These are phyloP conservation scores for Gynostemma pentaphyllum DNA, from an alignment of 306 rosid genomes.

Conservation along the genomic window DNA sequence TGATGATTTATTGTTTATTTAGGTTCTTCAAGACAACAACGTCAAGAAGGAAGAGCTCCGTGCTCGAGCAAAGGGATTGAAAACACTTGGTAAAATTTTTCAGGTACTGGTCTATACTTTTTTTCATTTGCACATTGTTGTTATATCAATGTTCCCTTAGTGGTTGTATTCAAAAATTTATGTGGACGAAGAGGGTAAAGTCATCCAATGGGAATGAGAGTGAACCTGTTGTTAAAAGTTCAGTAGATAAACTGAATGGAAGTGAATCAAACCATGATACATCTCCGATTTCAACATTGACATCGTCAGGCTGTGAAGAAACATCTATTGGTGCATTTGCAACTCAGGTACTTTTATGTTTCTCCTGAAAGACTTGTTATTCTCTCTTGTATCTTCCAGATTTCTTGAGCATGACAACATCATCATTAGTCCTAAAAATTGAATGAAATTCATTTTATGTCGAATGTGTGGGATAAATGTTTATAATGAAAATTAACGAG, in stretches of 20 bases:
- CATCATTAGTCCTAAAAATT: background rate
- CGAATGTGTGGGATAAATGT: background rate
- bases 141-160: slow-evolving; percentile 6
- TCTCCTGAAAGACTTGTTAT: background rate
- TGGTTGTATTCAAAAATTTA: slow-evolving; percentile 18
- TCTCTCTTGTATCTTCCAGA: background rate
- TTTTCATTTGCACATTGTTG: background rate
- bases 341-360: slow-evolving; percentile 35
- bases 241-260: slow-evolving; percentile 63
- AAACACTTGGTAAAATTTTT: slow-evolving; percentile 91
- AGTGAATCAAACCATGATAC: slow-evolving; percentile 40
- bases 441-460: background rate
- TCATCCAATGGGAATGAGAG: slow-evolving; percentile 46
- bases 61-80: slow-evolving; percentile 92
- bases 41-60: slow-evolving; percentile 87
- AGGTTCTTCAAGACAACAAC: slow-evolving; percentile 89
- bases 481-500: background rate
- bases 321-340: slow-evolving; percentile 24
- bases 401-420: background rate
- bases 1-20: slow-evolving; percentile 21
- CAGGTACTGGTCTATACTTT: slow-evolving; percentile 45
- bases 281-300: slow-evolving; percentile 47
- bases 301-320: slow-evolving; percentile 29
- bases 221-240: slow-evolving; percentile 26
- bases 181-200: slow-evolving; percentile 56